phyloP scores from a whole-genome alignment of 78 protist species.

The Tieghemostelium lacteum region DNA sequence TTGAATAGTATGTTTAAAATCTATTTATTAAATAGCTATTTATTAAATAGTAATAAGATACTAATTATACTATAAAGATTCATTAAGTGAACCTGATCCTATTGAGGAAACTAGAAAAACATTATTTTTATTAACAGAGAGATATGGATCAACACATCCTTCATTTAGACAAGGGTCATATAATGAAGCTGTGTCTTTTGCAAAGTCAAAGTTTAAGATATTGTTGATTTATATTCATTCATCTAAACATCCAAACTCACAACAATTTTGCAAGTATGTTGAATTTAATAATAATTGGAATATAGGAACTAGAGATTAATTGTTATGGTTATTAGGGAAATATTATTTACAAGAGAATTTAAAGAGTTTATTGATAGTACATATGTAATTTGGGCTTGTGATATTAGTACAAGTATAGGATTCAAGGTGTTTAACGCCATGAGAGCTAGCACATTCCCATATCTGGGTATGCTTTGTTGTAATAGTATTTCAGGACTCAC shows the following conservation, averaged over 20 bases:
- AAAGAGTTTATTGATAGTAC: conserved; percentile 39
- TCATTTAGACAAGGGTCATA: conserved; percentile 11
- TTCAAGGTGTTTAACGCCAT: conserved; percentile 12
- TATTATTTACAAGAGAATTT: conserved; percentile 46
- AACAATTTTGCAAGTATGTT: conserved; percentile 54
- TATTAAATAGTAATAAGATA: not conserved
- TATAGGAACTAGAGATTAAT: not conserved
- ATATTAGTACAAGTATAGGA: conserved; percentile 21
- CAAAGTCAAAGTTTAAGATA: conserved; percentile 50
- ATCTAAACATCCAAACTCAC: conserved; percentile 22
- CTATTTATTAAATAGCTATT: too few species aligned
- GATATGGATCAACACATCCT: conserved; percentile 56
- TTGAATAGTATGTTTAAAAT: too few species aligned
- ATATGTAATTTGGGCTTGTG: conserved; percentile 71
- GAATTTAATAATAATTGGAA: not conserved
- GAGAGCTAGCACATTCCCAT: conserved; percentile 48
- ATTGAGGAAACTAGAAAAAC: conserved; percentile 36
- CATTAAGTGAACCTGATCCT: conserved; percentile 30
- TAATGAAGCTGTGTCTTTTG: conserved; percentile 49
- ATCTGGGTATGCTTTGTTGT: conserved; percentile 28
- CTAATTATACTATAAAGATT: too few species aligned
- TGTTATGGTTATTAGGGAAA: not conserved
- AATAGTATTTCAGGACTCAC: conserved; percentile 42
- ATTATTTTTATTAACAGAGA: not conserved
- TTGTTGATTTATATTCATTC: conserved; percentile 58